Evolutionary conservation across 768 basidiomycete species (phyloP).

Genomic region (Russula olivacea): DNA sequence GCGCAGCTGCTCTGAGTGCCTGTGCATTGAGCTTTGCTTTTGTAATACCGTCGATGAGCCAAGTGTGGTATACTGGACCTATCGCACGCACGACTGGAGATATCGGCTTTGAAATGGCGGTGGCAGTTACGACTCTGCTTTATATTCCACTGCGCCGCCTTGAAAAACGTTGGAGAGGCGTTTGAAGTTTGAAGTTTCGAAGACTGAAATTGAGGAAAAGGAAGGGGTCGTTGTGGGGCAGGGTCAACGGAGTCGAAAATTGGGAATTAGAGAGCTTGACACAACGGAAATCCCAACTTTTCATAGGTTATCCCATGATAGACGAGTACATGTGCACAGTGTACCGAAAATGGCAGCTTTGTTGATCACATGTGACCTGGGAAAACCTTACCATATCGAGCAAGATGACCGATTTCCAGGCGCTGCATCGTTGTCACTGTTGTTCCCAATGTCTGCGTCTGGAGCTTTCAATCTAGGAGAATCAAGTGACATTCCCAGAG

Average conservation of each 20-base stretch:
- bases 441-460: not conserved
- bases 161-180: slow-evolving; percentile 26
- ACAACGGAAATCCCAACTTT: not conserved
- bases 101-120: slow-evolving; percentile 63
- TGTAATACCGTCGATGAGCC: slow-evolving; percentile 61
- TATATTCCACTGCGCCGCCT: slow-evolving; percentile 49
- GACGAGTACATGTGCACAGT: no score
- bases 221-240: not conserved
- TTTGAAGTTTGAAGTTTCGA: slow-evolving; percentile 2
- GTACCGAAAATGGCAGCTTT: no score
- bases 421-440: not conserved
- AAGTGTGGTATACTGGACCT: slow-evolving; percentile 66
- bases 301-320: not conserved
- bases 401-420: no score
- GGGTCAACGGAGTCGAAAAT: not conserved
- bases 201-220: not conserved
- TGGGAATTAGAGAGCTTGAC: not conserved
- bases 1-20: slow-evolving; percentile 54
- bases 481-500: not conserved
- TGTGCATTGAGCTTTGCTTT: slow-evolving; percentile 48
- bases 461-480: not conserved
- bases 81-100: slow-evolving; percentile 61
- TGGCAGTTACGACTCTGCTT: slow-evolving; percentile 40
- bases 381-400: not conserved
- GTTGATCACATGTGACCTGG: no score